Percentiles rank a stretch among this genome's conserved stretches.
phyloP scores from a whole-genome alignment of 1,284 basidiomycete species.

The Mycosarcoma mackinlayi region DNA sequence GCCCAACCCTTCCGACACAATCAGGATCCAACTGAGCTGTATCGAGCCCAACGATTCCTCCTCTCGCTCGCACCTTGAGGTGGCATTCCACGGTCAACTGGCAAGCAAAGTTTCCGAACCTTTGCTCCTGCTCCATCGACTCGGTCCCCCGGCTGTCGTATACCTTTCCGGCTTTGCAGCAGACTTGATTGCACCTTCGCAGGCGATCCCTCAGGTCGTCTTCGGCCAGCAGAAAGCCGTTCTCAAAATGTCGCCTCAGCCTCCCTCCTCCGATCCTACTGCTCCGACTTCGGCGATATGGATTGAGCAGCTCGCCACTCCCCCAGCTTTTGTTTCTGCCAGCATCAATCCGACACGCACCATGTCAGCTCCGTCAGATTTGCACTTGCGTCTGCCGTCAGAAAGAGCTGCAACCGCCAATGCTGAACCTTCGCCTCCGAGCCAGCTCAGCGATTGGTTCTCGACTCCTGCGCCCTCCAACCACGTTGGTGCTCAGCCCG shows the following conservation, averaged over 20 bases:
- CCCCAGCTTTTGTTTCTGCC: not conserved
- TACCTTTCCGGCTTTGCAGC: slow-evolving; percentile 40
- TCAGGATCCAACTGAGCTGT: slow-evolving; percentile 16
- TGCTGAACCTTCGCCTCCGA: slow-evolving; percentile 11
- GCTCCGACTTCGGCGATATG: slow-evolving; percentile 35
- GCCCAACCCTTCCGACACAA: not conserved
- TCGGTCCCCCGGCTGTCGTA: slow-evolving; percentile 29
- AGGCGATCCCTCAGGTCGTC: not conserved
- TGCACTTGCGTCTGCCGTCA: too few species aligned
- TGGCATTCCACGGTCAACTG: slow-evolving; percentile 14
- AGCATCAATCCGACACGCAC: not conserved
- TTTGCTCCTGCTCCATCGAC: slow-evolving; percentile 19
- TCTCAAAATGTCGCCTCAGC: slow-evolving; percentile 36
- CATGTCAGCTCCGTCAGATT: not conserved
- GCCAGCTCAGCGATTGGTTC: slow-evolving; percentile 41
- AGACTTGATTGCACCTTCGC: not conserved
- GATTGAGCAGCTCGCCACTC: slow-evolving; percentile 30
- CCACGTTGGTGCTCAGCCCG: not conserved
- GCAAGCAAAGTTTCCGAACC: slow-evolving; percentile 23
- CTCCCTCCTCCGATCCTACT: slow-evolving; percentile 14
- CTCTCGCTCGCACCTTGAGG: not conserved
- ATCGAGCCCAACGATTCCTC: slow-evolving; percentile 11
- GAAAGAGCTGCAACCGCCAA: not conserved
- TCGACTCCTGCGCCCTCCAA: slow-evolving; percentile 27
- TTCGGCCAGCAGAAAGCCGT: slow-evolving; percentile 19